Percentiles rank a stretch among this genome's conserved stretches.
These are phyloP conservation scores for Lactarius pseudohatsudake DNA, from an alignment of 768 basidiomycete genomes.

Conservation along the genomic window DNA sequence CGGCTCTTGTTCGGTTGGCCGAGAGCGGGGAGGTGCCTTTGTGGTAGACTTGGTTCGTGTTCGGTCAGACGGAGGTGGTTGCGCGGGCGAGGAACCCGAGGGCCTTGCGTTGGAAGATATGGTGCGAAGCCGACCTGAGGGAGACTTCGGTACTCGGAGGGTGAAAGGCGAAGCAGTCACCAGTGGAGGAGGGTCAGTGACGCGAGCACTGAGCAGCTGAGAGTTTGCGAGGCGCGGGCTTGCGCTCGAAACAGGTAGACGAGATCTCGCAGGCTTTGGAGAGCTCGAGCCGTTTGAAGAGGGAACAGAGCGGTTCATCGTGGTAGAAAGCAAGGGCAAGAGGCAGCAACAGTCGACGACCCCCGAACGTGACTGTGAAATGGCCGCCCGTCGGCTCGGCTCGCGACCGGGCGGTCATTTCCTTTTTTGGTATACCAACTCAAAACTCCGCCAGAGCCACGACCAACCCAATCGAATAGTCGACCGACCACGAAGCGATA, in stretches of 20 bases:
- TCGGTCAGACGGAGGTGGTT: neutral
- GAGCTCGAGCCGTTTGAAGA: slow-evolving; percentile 7
- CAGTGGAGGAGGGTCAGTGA: neutral
- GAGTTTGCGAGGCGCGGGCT: neutral
- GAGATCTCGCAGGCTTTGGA: slow-evolving; percentile 17
- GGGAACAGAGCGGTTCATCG: slow-evolving; percentile 3
- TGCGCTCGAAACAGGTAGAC: slow-evolving; percentile 9
- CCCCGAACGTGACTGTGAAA: neutral
- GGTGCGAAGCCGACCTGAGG: slow-evolving; percentile 10
- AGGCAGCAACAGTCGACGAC: neutral
- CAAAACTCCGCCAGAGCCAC: slow-evolving; percentile 11
- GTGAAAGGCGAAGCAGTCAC: neutral
- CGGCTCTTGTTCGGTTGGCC: slow-evolving; percentile 8
- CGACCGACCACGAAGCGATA: neutral
- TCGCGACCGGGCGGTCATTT: neutral
- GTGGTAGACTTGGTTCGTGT: slow-evolving; percentile 6
- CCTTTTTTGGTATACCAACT: neutral
- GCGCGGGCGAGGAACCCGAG: neutral
- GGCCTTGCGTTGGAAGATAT: slow-evolving; percentile 11
- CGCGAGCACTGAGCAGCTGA: neutral
- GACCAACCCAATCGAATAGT: neutral
- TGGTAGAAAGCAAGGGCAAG: neutral
- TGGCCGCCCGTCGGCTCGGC: neutral
- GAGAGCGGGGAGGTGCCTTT: slow-evolving; percentile 9
- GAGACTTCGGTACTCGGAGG: slow-evolving; percentile 12